These are phyloP conservation scores for Suhomyces chickasaworum DNA, from an alignment of 1,139 yeast genomes.

Conservation along the genomic window DNA sequence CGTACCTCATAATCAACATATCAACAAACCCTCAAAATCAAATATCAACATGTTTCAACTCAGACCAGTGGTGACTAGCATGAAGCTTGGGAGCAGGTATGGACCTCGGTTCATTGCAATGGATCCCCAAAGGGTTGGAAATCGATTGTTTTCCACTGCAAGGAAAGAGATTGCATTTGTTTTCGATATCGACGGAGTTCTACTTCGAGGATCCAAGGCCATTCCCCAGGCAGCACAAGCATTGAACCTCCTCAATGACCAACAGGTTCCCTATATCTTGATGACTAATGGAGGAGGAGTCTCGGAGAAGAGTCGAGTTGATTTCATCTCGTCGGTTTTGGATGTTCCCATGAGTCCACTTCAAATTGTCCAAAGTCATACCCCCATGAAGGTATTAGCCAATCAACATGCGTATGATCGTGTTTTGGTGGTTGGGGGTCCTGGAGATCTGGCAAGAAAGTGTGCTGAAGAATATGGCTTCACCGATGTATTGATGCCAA, in stretches of 20 bases:
- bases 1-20: too few relatives aligned
- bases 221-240: constrained; percentile 72
- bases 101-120: neutral
- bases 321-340: constrained; percentile 54
- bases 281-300: constrained; percentile 95
- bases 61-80: neutral
- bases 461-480: constrained; percentile 86
- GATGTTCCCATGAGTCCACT: constrained; percentile 53
- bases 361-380: constrained; percentile 87
- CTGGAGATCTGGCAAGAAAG: constrained; percentile 62
- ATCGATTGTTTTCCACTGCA: constrained; percentile 2
- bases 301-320: constrained; percentile 63
- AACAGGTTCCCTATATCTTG: constrained; percentile 75
- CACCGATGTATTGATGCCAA: constrained; percentile 71
- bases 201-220: constrained; percentile 71
- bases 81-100: neutral
- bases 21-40: neutral
- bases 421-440: constrained; percentile 85
- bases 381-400: constrained; percentile 75
- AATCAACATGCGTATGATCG: constrained; percentile 47
- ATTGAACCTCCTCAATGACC: constrained; percentile 53
- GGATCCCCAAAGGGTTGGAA: neutral
- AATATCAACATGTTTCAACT: neutral
- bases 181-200: constrained; percentile 86
- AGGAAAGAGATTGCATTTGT: constrained; percentile 34